These are phyloP conservation scores for Lepraria neglecta DNA, from an alignment of 495 filamentous ascomycete genomes.

Conservation along the genomic window DNA sequence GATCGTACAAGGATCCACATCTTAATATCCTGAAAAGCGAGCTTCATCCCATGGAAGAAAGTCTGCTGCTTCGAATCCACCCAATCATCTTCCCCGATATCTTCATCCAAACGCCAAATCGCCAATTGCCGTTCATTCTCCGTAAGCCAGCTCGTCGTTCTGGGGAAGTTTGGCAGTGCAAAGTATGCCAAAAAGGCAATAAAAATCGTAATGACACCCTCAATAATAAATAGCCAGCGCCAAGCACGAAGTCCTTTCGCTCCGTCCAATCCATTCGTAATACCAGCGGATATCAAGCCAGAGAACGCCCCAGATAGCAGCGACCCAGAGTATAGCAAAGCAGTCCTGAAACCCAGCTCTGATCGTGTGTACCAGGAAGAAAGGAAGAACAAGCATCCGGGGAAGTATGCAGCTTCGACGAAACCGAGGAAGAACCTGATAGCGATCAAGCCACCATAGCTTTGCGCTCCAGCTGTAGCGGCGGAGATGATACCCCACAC, in stretches of 20 bases:
- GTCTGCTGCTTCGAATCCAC: constrained; percentile 55
- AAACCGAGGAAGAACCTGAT: constrained; percentile 69
- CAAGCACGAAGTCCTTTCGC: constrained; percentile 46
- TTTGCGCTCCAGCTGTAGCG: constrained; percentile 51
- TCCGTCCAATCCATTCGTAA: constrained; percentile 41
- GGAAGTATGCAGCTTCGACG: constrained; percentile 48
- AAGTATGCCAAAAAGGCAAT: constrained; percentile 50
- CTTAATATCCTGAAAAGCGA: constrained; percentile 67
- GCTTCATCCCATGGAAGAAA: constrained; percentile 58
- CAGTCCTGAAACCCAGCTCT: constrained; percentile 45
- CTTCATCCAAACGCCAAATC: constrained; percentile 64
- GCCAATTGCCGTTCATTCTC: constrained; percentile 64
- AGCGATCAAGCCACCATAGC: constrained; percentile 55
- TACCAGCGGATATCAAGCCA: constrained; percentile 52
- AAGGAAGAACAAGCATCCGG: constrained; percentile 45
- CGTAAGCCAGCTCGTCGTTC: constrained; percentile 66
- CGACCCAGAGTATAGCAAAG: constrained; percentile 43
- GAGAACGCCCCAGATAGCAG: constrained; percentile 59
- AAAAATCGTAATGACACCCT: constrained; percentile 55
- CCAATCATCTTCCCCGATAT: constrained; percentile 76
- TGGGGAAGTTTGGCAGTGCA: constrained; percentile 72
- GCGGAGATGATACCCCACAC: constrained; percentile 70
- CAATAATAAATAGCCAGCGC: constrained; percentile 76
- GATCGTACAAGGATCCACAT: constrained; percentile 60
- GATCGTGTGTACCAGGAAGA: constrained; percentile 48